Percentiles rank a stretch among this genome's conserved stretches.
Evolutionary conservation across 345 rosid genomes (phyloP).

Genomic region (Ailanthus altissimus): DNA sequence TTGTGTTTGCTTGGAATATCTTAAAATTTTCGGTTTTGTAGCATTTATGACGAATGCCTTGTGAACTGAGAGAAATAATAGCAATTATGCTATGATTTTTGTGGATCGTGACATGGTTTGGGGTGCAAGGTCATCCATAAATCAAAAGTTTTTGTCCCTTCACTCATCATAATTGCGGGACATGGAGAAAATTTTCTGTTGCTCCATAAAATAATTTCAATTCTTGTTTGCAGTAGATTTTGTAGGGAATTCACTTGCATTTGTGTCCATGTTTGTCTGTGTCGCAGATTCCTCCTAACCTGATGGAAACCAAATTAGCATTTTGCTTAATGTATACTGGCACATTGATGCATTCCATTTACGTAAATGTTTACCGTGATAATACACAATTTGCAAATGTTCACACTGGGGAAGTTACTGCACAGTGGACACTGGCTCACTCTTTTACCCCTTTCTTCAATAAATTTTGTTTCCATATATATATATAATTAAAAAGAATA

Average conservation of each 20-base stretch:
- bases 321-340: background rate
- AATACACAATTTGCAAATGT: background rate
- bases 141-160: background rate
- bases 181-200: background rate
- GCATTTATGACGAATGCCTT: background rate
- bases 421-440: too few relatives aligned
- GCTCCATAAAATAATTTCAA: background rate
- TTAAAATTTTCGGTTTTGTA: background rate
- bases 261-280: background rate
- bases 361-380: background rate
- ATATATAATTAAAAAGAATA: too few relatives aligned
- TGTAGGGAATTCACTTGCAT: background rate
- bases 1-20: background rate
- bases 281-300: background rate
- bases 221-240: background rate
- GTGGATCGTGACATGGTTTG: background rate
- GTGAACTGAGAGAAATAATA: background rate
- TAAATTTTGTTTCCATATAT: too few relatives aligned
- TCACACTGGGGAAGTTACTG: background rate
- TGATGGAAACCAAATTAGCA: background rate
- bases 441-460: too few relatives aligned
- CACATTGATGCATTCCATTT: slow-evolving; percentile 1
- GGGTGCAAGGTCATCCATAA: background rate
- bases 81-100: background rate
- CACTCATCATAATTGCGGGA: background rate